Evolutionary conservation across 176 grass and related monocot species (phyloP).

Genomic region (Oryza rufipogon): DNA sequence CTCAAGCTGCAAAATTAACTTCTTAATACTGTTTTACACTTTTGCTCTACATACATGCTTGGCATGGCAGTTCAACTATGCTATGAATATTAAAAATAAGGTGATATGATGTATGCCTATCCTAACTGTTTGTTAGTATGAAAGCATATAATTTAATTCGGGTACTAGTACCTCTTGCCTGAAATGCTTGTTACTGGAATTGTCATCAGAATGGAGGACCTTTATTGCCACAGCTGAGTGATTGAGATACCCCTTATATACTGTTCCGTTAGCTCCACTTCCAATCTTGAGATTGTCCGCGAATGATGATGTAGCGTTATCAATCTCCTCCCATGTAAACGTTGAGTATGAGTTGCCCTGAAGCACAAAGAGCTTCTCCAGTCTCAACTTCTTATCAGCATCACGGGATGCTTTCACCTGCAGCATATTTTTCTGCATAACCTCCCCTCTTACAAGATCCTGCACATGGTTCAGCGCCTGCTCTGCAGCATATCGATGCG

Average conservation of each 20-base stretch:
- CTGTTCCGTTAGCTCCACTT: slow-evolving; percentile 67
- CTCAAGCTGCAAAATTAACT: neutral
- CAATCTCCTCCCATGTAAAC: slow-evolving; percentile 87
- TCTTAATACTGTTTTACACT: no score
- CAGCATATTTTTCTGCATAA: slow-evolving; percentile 50
- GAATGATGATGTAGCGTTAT: slow-evolving; percentile 73
- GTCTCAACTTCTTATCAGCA: slow-evolving; percentile 37
- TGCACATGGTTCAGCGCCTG: slow-evolving; percentile 15
- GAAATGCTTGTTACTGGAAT: slow-evolving; percentile 60
- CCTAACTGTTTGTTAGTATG: no score
- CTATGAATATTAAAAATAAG: no score
- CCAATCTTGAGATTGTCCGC: slow-evolving; percentile 64
- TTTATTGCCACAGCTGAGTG: slow-evolving; percentile 75
- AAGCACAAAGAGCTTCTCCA: slow-evolving; percentile 54
- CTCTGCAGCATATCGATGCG: slow-evolving; percentile 41
- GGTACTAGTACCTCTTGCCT: slow-evolving; percentile 67
- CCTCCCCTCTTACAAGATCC: slow-evolving; percentile 41
- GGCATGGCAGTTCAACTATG: no score
- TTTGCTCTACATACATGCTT: no score
- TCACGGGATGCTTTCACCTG: slow-evolving; percentile 42
- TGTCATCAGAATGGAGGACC: slow-evolving; percentile 67
- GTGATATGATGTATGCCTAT: no score
- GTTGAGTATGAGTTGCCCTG: slow-evolving; percentile 39
- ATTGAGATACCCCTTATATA: slow-evolving; percentile 83
- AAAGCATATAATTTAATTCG: no score